Base-by-base conservation (phyloP, 192 early-diverging fungal species). In the Backusella parvicylindrica region DNA sequence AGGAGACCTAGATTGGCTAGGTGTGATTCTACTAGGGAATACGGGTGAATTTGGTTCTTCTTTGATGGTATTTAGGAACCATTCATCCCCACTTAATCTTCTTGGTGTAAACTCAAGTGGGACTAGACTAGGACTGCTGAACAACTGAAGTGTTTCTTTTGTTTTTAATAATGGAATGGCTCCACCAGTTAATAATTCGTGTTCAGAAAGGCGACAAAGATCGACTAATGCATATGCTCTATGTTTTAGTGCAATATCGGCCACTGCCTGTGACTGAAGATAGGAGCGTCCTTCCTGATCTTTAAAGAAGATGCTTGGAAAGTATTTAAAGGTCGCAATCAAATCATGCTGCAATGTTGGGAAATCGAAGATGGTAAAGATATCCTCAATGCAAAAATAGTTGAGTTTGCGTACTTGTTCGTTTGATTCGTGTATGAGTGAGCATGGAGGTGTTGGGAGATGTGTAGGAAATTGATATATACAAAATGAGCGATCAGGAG, bases 271-370 rank as follows among this genome's bases (percentile, higher is more conserved):
- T 40, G 75, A 35, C 15, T 66, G 47, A 36, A 80, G 43, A 76
- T 77, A 80, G 36, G 70, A n/a, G 31, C 70, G 68, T 30, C 78
- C 75, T 28, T 75, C 63, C 26, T 64, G 75, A 70, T 80, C 78
- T 66, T 66, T 66, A 21, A 26, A 66, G 16, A 33, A 66, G 18
- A 66, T 31, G 18, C 31, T n/a, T 18, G 64, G 64, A 18, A 33
- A 66, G 2, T 31, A 66, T 35, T 31, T 31, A 30, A 31, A 66
- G 2, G 64, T 33, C 16, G 31, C 28, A 30, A 66, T 15, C 33
- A 66, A n/a, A 21, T 66, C 64, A 16, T 11, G 64, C 15, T 66
- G 28, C 2, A 35, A 28, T 66, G 64, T 31, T 31, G 28, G 64
- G 7, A 66, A 31, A 21, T 66, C 64, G 28, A 66, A 66, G 13